Conservation (phyloP, 2,329 filamentous ascomycete genomes). For the Aschersonia sp. region DNA sequence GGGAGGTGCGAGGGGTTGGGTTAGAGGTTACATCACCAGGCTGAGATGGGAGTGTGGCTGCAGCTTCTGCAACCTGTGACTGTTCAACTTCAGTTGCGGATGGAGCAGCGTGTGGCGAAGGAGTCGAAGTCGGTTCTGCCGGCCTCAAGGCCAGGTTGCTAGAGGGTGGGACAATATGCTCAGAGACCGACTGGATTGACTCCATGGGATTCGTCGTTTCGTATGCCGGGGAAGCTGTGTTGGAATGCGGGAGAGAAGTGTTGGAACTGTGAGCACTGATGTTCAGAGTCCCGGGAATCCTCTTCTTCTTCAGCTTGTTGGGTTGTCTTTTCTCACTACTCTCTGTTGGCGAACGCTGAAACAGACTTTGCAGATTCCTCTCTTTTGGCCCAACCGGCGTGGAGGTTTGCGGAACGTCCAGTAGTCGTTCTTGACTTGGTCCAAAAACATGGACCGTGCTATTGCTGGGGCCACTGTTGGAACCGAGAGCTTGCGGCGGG, state of each 20-base stretch:
- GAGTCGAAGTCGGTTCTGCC: not conserved
- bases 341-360: slow-evolving; percentile 51
- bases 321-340: slow-evolving; percentile 55
- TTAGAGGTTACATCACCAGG: slow-evolving; percentile 24
- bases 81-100: not conserved
- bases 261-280: slow-evolving; percentile 85
- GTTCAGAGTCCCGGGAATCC: slow-evolving; percentile 59
- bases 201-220: slow-evolving; percentile 35
- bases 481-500: slow-evolving; percentile 7
- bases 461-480: slow-evolving; percentile 15
- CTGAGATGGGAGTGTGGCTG: slow-evolving; percentile 6
- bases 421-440: slow-evolving; percentile 34
- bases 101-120: not conserved
- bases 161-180: not conserved
- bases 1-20: slow-evolving; percentile 29
- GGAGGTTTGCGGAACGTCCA: slow-evolving; percentile 24
- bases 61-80: not conserved
- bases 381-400: slow-evolving; percentile 51
- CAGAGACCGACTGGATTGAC: slow-evolving; percentile 5
- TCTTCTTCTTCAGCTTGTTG: slow-evolving; percentile 86
- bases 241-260: slow-evolving; percentile 47
- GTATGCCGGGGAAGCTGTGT: slow-evolving; percentile 28
- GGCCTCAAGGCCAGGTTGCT: not conserved
- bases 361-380: slow-evolving; percentile 52
- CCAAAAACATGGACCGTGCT: slow-evolving; percentile 18